Evolutionary conservation across 2,329 filamentous ascomycete genomes (phyloP).

Genomic region (Aspergillus hortae): DNA sequence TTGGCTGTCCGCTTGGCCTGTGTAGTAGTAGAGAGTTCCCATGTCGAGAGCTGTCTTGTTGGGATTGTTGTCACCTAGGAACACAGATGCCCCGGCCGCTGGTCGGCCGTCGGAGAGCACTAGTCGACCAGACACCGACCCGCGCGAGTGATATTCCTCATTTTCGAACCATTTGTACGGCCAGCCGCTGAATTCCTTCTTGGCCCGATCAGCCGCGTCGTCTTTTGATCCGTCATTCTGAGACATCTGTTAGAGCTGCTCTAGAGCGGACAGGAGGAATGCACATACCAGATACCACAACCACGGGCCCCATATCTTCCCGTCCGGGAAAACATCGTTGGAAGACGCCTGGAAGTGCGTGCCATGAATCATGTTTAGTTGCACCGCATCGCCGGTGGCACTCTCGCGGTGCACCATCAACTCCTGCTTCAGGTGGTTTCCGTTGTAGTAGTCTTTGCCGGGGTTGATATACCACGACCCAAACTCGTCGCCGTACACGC

Average conservation of each 20-base stretch:
- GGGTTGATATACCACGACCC: constrained; percentile 53
- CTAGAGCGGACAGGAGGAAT: neutral
- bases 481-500: constrained; percentile 48
- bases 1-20: constrained; percentile 40
- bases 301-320: constrained; percentile 46
- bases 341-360: constrained; percentile 45
- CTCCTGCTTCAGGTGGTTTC: constrained; percentile 53
- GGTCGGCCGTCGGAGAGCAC: constrained; percentile 48
- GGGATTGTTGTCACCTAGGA: constrained; percentile 48
- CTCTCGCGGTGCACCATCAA: constrained; percentile 52
- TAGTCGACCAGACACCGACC: constrained; percentile 44
- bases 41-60: constrained; percentile 47
- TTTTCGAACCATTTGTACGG: constrained; percentile 51
- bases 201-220: constrained; percentile 40
- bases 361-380: constrained; percentile 55
- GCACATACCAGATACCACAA: constrained; percentile 39
- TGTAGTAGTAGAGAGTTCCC: constrained; percentile 51
- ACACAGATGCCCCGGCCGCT: constrained; percentile 47
- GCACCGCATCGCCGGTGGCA: constrained; percentile 49
- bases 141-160: constrained; percentile 48
- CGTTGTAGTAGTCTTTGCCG: constrained; percentile 53
- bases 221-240: constrained; percentile 46
- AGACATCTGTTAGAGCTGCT: neutral
- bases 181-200: constrained; percentile 44
- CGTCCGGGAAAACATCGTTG: constrained; percentile 35